Evolutionary conservation across 169 alveolate species (phyloP), one percentile per base, ranked within the genome.

Genomic region (Sarcocystis neurona): DNA sequence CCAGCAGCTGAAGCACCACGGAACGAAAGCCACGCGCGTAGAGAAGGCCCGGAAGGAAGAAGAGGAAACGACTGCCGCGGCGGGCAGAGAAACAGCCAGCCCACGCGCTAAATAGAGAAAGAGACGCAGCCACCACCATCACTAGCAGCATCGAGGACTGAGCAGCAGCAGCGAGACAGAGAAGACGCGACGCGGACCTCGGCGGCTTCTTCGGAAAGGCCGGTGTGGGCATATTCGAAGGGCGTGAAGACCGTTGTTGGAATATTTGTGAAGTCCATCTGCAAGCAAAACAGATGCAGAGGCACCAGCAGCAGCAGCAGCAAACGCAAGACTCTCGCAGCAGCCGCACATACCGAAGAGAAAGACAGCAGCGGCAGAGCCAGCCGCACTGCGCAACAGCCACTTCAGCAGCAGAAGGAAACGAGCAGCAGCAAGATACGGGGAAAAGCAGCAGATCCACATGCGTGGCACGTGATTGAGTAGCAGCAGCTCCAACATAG

Each of bases 231-330:
- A 92, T 98, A 99, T 91, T 99, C 99, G 44, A 97, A 85, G n/a
- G 99, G 99, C 48, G 99, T 97, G 94, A 97, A 99, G 15, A 99
- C 98, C 23, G 99, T 97, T 20, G 99, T 97, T 20, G 99, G 99
- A n/a, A 99, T 94, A 90, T 93, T 92, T 23, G 92, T 92, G 91
- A 95, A 96, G 89, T 97, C 96, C 97, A 97, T 97, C 90, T 89
- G 94, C 74, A 68, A 84, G 47, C 60, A 50, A 50, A 8, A 50
- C 60, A 50, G 18, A 8, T 8, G 60, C 27, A 50, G 18, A 8
- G 27, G 18, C 18, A 10, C 18, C 3, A 2, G 70, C 2, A 23
- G 4, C n/a, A 2, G 3, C 23, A 2, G 18, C 70, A 32, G 23
- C 4, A 58, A 32, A 23, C n/a, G 60, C 60, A 50, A 50, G 60